Conservation (phyloP, 352 stramenopile genomes). For the Hyaloperonospora brassicae region DNA sequence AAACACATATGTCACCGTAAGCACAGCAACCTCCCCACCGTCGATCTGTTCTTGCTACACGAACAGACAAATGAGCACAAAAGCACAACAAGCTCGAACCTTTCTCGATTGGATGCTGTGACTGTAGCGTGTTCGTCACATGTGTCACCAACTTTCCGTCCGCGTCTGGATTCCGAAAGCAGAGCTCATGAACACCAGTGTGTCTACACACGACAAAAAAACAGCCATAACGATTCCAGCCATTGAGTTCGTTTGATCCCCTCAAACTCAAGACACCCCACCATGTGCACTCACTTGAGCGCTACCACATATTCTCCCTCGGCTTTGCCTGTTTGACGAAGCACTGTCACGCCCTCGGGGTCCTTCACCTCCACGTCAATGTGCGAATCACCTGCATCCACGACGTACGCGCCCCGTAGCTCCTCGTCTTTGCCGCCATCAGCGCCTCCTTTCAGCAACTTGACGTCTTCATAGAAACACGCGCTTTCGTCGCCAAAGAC, state of each 20-base stretch:
- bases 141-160: conserved; percentile 74
- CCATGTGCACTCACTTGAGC: conserved; percentile 36
- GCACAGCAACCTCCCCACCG: not conserved
- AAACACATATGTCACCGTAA: too few relatives aligned
- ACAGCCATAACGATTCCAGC: not conserved
- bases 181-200: conserved; percentile 54
- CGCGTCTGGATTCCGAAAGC: conserved; percentile 66
- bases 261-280: not conserved
- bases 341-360: conserved; percentile 44
- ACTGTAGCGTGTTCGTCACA: conserved; percentile 72
- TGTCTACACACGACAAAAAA: conserved; percentile 25
- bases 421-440: conserved; percentile 32
- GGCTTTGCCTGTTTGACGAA: conserved; percentile 44
- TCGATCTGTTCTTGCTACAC: too few relatives aligned
- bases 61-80: too few relatives aligned
- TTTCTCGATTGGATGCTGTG: conserved; percentile 72
- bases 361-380: conserved; percentile 76
- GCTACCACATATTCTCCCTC: conserved; percentile 65
- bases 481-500: conserved; percentile 32
- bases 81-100: conserved; percentile 18
- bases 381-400: conserved; percentile 61
- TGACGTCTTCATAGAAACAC: conserved; percentile 73
- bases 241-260: too few relatives aligned
- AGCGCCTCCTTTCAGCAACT: conserved; percentile 17
- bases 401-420: conserved; percentile 58